These are phyloP conservation scores for Spergularia azorica DNA, from an alignment of 179 eudicot species.

Conservation along the genomic window DNA sequence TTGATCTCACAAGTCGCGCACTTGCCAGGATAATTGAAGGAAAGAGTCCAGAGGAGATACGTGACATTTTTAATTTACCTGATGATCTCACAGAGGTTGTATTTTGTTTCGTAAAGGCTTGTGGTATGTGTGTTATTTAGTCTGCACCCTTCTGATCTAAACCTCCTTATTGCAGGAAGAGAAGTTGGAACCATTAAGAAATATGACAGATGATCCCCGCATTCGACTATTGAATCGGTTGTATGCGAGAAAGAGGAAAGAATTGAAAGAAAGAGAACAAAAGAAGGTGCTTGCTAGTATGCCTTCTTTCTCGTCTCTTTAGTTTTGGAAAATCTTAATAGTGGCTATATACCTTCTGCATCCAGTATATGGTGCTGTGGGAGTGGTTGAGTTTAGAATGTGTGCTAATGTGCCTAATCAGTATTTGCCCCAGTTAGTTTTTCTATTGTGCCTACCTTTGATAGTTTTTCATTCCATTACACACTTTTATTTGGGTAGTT, in stretches of 20 bases:
- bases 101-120: conserved; percentile 19
- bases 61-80: conserved; percentile 63
- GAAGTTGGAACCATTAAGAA: conserved; percentile 77
- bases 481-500: background rate
- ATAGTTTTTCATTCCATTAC: background rate
- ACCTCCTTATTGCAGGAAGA: conserved; percentile 60
- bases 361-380: background rate
- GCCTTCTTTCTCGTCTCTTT: background rate
- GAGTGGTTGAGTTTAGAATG: background rate
- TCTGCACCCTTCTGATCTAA: conserved; percentile 25
- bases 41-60: conserved; percentile 71
- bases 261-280: conserved; percentile 61
- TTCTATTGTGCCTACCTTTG: background rate
- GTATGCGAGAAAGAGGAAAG: conserved; percentile 82
- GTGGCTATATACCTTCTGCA: background rate
- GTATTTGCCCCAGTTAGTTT: background rate
- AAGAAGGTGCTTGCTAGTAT: conserved; percentile 44
- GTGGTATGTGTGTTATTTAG: background rate
- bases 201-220: conserved; percentile 81
- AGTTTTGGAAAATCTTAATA: background rate
- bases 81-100: conserved; percentile 81
- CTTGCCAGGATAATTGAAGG: conserved; percentile 76
- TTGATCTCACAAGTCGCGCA: conserved; percentile 68
- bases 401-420: background rate
- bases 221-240: conserved; percentile 75